Conservation (phyloP, 208 protist species). For the Acanthamoeba sp. region DNA sequence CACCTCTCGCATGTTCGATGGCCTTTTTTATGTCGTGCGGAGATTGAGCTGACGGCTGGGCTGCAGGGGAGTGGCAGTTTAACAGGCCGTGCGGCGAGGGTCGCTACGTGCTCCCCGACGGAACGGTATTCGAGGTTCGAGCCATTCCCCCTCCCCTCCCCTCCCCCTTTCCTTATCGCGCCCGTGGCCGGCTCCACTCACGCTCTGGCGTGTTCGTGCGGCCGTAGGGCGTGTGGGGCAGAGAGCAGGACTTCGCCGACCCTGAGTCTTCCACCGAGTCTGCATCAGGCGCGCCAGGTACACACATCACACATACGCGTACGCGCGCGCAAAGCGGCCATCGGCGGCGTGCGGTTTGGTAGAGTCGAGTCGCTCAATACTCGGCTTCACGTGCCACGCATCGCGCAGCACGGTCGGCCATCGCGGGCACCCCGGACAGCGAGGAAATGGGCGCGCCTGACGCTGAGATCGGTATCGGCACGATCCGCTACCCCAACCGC, state of each 20-base stretch:
- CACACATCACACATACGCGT: too few species aligned
- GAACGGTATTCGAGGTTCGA: slow-evolving; percentile 22
- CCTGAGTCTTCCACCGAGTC: neutral
- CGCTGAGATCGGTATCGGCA: neutral
- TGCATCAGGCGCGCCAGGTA: too few species aligned
- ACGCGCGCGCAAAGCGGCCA: too few species aligned
- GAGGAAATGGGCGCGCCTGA: neutral
- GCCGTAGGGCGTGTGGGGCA: neutral
- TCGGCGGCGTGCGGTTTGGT: too few species aligned
- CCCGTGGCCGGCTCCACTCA: neutral
- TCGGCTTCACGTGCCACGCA: too few species aligned
- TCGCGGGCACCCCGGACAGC: neutral
- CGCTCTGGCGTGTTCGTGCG: too few species aligned
- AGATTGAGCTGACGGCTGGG: neutral
- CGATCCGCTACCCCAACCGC: neutral
- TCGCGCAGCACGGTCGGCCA: too few species aligned
- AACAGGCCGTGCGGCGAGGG: slow-evolving; percentile 13
- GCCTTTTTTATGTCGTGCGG: neutral
- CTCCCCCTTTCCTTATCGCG: neutral
- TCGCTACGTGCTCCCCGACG: neutral
- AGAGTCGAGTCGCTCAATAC: too few species aligned
- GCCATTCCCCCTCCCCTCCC: neutral
- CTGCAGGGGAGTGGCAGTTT: slow-evolving; percentile 11
- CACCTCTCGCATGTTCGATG: neutral
- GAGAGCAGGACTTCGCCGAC: neutral